Evolutionary conservation across 2,329 filamentous ascomycete genomes (phyloP).

Genomic region (Ophiocordyceps australis): DNA sequence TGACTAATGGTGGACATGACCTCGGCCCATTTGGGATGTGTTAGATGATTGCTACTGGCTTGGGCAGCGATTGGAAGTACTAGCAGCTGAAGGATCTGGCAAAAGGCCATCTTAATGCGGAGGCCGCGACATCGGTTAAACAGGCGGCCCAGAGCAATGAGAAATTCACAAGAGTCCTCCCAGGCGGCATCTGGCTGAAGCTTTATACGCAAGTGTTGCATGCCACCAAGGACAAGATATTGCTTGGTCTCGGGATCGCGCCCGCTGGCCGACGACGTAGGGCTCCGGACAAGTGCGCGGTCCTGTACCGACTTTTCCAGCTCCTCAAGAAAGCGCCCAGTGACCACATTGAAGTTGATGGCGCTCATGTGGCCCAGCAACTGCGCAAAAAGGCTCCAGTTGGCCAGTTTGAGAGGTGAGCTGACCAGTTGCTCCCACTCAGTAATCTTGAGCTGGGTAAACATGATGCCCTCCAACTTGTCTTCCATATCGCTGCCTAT

Average conservation of each 20-base stretch:
- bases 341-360: conserved; percentile 73
- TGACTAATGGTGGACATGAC: conserved; percentile 65
- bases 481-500: conserved; percentile 88
- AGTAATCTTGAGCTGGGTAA: conserved; percentile 79
- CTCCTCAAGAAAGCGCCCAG: conserved; percentile 64
- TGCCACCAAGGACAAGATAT: conserved; percentile 73
- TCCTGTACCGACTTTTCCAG: conserved; percentile 65
- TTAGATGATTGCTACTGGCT: conserved; percentile 57
- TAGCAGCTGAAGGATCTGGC: conserved; percentile 74
- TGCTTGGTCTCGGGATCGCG: conserved; percentile 63
- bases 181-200: conserved; percentile 57
- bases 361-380: conserved; percentile 93
- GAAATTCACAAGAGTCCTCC: conserved; percentile 77
- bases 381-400: conserved; percentile 89
- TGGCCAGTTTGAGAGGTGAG: conserved; percentile 73
- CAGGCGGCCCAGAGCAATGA: conserved; percentile 62
- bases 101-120: conserved; percentile 84
- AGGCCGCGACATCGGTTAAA: conserved; percentile 78
- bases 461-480: conserved; percentile 88
- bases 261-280: conserved; percentile 31
- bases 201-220: conserved; percentile 74
- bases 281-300: conserved; percentile 50
- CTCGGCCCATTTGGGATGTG: conserved; percentile 69
- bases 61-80: conserved; percentile 74
- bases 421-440: conserved; percentile 64